Evolutionary conservation across 2,329 filamentous ascomycete species (phyloP).

Genomic region (Talaromyces rugulosus): DNA sequence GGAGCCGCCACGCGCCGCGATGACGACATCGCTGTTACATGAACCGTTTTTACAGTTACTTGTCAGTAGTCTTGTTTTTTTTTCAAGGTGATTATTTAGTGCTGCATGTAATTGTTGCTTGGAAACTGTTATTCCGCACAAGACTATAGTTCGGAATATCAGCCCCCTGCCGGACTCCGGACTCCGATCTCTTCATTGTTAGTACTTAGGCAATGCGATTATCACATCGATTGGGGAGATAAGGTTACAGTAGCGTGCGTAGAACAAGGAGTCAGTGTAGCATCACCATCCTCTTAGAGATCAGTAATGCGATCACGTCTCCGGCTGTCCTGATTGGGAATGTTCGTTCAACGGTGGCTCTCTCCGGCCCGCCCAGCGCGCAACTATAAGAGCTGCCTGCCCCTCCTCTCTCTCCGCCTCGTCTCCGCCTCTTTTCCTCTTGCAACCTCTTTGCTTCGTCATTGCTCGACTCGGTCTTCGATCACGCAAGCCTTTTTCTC

Average conservation of each 20-base stretch:
- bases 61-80: no score
- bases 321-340: not conserved
- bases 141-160: not conserved
- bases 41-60: no score
- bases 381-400: not conserved
- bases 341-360: not conserved
- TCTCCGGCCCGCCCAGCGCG: not conserved
- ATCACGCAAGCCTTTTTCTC: not conserved
- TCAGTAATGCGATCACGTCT: no score
- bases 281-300: not conserved
- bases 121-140: not conserved
- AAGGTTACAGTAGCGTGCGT: not conserved
- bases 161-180: no score
- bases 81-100: no score
- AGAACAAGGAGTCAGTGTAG: not conserved
- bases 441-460: not conserved
- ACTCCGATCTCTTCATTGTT: not conserved
- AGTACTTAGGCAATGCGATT: no score
- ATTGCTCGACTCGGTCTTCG: not conserved
- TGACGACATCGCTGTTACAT: not conserved
- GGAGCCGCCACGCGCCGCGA: not conserved
- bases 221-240: not conserved
- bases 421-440: not conserved
- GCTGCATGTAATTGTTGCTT: no score
- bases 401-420: not conserved